Conservation (phyloP, 495 filamentous ascomycete species). For the Terfezia claveryi region DNA sequence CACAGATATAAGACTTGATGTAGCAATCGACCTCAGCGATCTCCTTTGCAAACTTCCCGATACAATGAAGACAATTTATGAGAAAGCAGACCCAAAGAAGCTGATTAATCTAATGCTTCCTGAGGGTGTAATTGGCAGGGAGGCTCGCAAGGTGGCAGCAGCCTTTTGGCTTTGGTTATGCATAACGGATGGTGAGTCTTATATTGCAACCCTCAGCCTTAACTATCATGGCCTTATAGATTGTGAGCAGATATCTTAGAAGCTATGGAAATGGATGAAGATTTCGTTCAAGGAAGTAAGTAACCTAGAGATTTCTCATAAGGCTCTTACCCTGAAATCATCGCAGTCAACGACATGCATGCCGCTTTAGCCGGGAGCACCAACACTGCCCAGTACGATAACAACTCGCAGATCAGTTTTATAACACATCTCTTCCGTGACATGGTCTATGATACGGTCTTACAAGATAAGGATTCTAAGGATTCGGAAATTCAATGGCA, state of each 20-base stretch:
- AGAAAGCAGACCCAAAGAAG: not conserved
- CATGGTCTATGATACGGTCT: not conserved
- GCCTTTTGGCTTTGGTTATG: slow-evolving; percentile 19
- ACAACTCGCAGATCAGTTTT: not conserved
- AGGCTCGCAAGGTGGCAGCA: slow-evolving; percentile 12
- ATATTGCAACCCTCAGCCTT: not conserved
- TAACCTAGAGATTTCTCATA: not conserved
- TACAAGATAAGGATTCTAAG: not conserved
- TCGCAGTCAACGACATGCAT: not conserved
- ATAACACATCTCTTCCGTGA: not conserved
- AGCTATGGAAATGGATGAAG: not conserved
- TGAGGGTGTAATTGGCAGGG: slow-evolving; percentile 7
- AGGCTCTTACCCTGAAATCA: not conserved
- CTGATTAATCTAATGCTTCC: slow-evolving; percentile 7
- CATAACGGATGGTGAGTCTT: slow-evolving; percentile 14
- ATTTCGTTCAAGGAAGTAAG: not conserved
- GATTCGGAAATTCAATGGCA: slow-evolving; percentile 2
- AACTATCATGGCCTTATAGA: not conserved
- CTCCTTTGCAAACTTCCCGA: not conserved
- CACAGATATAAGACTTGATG: not conserved
- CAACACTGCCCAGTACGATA: not conserved
- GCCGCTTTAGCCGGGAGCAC: not conserved
- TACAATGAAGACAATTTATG: not conserved
- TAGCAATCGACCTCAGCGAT: not conserved
- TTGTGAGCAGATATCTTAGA: not conserved